These are phyloP conservation scores for Pichia sp. DNA, from an alignment of 1,139 yeast species.

Conservation along the genomic window DNA sequence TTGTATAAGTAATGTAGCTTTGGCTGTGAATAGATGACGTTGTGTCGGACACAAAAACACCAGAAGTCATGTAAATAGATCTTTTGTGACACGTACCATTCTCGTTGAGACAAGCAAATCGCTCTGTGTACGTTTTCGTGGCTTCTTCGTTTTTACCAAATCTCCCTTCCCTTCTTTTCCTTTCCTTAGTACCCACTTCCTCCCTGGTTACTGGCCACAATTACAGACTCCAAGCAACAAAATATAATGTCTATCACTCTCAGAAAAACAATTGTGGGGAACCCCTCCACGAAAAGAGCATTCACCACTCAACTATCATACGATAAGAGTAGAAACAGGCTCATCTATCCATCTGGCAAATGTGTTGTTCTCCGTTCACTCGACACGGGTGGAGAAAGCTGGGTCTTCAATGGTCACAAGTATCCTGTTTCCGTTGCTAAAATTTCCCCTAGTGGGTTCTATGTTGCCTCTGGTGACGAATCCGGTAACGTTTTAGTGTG, in stretches of 20 bases:
- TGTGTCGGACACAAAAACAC: background rate
- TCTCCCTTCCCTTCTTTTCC: background rate
- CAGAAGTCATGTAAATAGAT: background rate
- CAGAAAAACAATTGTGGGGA: constrained; percentile 57
- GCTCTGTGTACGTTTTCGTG: background rate
- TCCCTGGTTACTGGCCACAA: no score
- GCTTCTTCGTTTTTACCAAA: background rate
- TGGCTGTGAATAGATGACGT: no score
- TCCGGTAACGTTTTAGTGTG: constrained; percentile 83
- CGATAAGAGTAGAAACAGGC: constrained; percentile 59
- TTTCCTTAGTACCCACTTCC: no score
- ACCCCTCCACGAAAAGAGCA: constrained; percentile 72
- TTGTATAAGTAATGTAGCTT: background rate
- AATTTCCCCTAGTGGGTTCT: constrained; percentile 85
- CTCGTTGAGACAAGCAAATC: background rate
- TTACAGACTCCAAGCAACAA: background rate
- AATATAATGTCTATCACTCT: constrained; percentile 20
- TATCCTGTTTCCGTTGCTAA: constrained; percentile 73
- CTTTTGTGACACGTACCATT: background rate
- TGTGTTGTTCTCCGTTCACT: constrained; percentile 71
- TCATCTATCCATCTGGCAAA: constrained; percentile 81
- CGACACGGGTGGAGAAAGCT: constrained; percentile 42
- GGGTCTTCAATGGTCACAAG: constrained; percentile 53
- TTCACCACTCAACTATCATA: constrained; percentile 70
- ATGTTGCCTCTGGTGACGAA: constrained; percentile 89